phyloP scores from a whole-genome alignment of 2,329 filamentous ascomycete genomes.

The Curvularia sp. region DNA sequence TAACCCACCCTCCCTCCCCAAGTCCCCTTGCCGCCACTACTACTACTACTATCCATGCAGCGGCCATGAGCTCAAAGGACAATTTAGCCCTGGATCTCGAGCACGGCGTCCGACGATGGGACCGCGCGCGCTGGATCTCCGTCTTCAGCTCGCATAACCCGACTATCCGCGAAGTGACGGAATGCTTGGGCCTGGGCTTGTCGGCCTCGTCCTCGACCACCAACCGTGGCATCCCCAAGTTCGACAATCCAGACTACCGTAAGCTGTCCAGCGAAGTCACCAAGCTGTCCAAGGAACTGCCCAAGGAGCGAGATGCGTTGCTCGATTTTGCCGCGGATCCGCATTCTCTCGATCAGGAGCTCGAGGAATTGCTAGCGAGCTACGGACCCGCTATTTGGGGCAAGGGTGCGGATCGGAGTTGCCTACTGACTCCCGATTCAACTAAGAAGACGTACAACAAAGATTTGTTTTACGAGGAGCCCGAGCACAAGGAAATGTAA shows the following conservation, averaged over 20 bases:
- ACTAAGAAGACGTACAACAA: slow-evolving; percentile 48
- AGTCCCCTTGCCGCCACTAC: slow-evolving; percentile 1
- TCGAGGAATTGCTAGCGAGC: slow-evolving; percentile 42
- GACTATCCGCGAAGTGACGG: slow-evolving; percentile 49
- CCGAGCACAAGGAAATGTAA: slow-evolving; percentile 45
- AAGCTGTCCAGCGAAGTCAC: slow-evolving; percentile 48
- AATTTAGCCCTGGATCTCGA: slow-evolving; percentile 41
- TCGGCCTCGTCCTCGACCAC: slow-evolving; percentile 46
- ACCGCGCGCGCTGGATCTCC: slow-evolving; percentile 45
- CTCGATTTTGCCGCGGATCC: slow-evolving; percentile 48
- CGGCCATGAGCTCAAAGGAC: slow-evolving; percentile 43
- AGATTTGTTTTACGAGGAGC: slow-evolving; percentile 42
- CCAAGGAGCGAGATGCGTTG: slow-evolving; percentile 47
- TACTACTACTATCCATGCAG: slow-evolving; percentile 23
- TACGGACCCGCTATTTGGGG: slow-evolving; percentile 48
- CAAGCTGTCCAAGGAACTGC: slow-evolving; percentile 46
- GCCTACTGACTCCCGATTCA: slow-evolving; percentile 42
- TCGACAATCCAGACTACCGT: slow-evolving; percentile 48
- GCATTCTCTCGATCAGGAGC: slow-evolving; percentile 39
- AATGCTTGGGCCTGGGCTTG: slow-evolving; percentile 46
- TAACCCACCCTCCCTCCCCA: slow-evolving; percentile 3
- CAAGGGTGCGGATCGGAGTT: slow-evolving; percentile 42
- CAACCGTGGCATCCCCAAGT: slow-evolving; percentile 49
- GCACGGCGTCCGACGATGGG: slow-evolving; percentile 45
- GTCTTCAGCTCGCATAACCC: slow-evolving; percentile 49